Conservation (phyloP, 225 moss, liverwort and hornwort genomes). For the Neckera pumila region DNA sequence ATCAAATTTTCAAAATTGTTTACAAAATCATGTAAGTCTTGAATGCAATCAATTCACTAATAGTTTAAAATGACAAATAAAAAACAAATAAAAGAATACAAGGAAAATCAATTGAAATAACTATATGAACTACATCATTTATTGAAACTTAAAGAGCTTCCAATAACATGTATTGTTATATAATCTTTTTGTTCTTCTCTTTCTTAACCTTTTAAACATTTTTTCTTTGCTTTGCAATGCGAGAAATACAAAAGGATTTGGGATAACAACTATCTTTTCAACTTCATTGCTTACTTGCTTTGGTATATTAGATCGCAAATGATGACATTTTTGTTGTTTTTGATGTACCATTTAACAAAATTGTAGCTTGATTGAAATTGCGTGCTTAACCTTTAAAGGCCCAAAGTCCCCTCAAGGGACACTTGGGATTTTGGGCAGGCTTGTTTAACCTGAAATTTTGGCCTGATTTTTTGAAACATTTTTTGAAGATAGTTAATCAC, state of each 20-base stretch:
- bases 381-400: too few species aligned
- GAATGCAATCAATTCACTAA: neutral
- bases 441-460: too few species aligned
- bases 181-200: neutral
- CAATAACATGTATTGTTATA: too few species aligned
- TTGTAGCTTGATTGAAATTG: neutral
- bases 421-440: too few species aligned
- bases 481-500: too few species aligned
- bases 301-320: neutral
- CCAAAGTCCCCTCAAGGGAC: too few species aligned
- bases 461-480: too few species aligned
- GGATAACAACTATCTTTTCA: neutral
- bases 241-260: neutral
- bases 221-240: neutral
- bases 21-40: neutral
- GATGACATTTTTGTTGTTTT: neutral
- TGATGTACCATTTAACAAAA: neutral
- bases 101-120: neutral
- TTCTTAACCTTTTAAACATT: neutral
- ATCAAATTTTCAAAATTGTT: neutral
- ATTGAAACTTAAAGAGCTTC: neutral
- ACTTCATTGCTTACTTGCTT: neutral
- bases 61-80: neutral
- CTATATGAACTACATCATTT: too few species aligned
- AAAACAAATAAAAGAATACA: neutral